Conservation (phyloP, 805 yeast species). For the Metschnikowia matae region DNA sequence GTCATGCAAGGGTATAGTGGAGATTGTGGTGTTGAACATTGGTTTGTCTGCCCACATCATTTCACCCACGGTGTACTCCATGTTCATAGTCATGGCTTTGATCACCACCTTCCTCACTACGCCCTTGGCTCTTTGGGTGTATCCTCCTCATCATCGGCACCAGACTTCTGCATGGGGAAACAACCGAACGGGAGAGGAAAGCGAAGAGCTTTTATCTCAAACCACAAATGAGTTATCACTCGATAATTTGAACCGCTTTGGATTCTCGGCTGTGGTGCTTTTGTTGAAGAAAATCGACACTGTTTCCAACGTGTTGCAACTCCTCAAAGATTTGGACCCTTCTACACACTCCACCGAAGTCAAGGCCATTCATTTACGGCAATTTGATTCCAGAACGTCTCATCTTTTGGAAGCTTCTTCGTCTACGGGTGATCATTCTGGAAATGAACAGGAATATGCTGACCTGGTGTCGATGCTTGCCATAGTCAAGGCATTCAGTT, state of each 20-base stretch:
- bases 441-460: constrained; percentile 23
- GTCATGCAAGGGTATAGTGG: constrained; percentile 89
- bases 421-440: constrained; percentile 22
- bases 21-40: constrained; percentile 70
- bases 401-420: constrained; percentile 70
- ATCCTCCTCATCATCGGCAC: constrained; percentile 60
- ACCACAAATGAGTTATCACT: constrained; percentile 12
- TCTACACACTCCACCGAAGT: constrained; percentile 26
- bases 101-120: constrained; percentile 77
- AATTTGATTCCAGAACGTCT: constrained; percentile 63
- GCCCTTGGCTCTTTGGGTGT: constrained; percentile 59
- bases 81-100: constrained; percentile 82
- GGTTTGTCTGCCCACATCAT: constrained; percentile 73
- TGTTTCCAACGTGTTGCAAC: constrained; percentile 32
- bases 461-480: constrained; percentile 33
- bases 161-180: constrained; percentile 36
- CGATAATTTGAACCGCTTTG: constrained; percentile 19
- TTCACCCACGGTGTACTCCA: constrained; percentile 60
- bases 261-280: constrained; percentile 24
- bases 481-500: constrained; percentile 32
- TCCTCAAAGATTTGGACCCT: constrained; percentile 23
- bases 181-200: constrained; percentile 11
- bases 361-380: constrained; percentile 53
- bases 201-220: constrained; percentile 4
- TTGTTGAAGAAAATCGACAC: constrained; percentile 30